A percentile compares a stretch with the other conserved stretches of the same genome.
phyloP scores from a whole-genome alignment of 2,329 filamentous ascomycete species.

The Gremmenia infestans region DNA sequence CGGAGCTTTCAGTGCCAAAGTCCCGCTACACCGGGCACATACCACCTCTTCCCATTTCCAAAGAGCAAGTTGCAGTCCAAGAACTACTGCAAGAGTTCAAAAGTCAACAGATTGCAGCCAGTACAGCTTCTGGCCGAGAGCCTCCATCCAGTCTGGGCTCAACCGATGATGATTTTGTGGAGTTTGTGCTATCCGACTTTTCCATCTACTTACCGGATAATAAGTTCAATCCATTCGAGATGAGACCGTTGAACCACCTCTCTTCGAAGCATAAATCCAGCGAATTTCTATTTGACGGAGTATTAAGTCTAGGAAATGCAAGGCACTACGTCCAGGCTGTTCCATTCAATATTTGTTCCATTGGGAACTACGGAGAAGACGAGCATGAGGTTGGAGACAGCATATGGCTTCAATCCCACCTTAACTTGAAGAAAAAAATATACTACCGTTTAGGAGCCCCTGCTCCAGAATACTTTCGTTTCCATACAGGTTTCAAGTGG shows the following conservation, averaged over 20 bases:
- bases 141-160: not conserved
- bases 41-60: slow-evolving; percentile 10
- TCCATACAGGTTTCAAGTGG: slow-evolving; percentile 63
- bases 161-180: slow-evolving; percentile 24
- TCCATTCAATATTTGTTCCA: slow-evolving; percentile 52
- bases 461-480: slow-evolving; percentile 55
- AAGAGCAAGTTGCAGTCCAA: slow-evolving; percentile 12
- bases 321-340: slow-evolving; percentile 49
- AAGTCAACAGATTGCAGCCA: not conserved
- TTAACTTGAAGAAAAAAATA: slow-evolving; percentile 40
- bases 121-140: not conserved
- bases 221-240: slow-evolving; percentile 39
- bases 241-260: slow-evolving; percentile 52
- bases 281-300: slow-evolving; percentile 55
- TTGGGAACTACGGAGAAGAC: slow-evolving; percentile 59
- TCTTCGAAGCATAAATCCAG: slow-evolving; percentile 33
- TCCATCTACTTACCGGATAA: slow-evolving; percentile 44
- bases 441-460: slow-evolving; percentile 62
- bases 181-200: slow-evolving; percentile 54
- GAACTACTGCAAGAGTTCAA: slow-evolving; percentile 8
- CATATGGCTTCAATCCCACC: slow-evolving; percentile 59
- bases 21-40: slow-evolving; percentile 11
- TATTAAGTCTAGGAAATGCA: slow-evolving; percentile 42
- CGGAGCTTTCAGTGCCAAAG: slow-evolving; percentile 4
- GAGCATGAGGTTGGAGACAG: slow-evolving; percentile 44